phyloP scores from a whole-genome alignment of 805 yeast species.

The Candida oleophila region DNA sequence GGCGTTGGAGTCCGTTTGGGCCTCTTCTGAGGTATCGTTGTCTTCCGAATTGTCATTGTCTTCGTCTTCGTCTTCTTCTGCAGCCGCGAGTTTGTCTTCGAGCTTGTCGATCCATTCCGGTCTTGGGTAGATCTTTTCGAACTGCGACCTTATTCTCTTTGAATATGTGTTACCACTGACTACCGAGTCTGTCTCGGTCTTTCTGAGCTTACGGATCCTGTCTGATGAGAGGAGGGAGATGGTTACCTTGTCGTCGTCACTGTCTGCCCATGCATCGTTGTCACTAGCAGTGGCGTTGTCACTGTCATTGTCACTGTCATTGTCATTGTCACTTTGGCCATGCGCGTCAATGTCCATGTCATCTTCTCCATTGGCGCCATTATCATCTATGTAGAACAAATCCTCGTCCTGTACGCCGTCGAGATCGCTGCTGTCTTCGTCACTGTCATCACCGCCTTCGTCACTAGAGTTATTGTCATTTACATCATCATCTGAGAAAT shows the following conservation, averaged over 20 bases:
- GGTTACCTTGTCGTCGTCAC: conserved; percentile 78
- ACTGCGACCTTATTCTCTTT: conserved; percentile 67
- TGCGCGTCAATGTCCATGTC: conserved; percentile 25
- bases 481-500: conserved; percentile 41
- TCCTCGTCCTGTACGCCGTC: conserved; percentile 36
- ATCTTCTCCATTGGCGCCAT: conserved; percentile 31
- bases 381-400: conserved; percentile 45
- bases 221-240: conserved; percentile 61
- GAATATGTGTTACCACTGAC: conserved; percentile 63
- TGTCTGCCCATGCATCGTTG: conserved; percentile 72
- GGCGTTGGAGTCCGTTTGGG: conserved; percentile 23
- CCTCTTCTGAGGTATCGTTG: conserved; percentile 22
- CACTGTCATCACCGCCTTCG: conserved; percentile 21
- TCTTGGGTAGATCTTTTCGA: conserved; percentile 69
- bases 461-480: conserved; percentile 24
- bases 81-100: conserved; percentile 13
- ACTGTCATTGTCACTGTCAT: conserved; percentile 24
- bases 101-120: conserved; percentile 72
- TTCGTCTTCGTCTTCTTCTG: conserved; percentile 13
- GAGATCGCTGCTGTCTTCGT: conserved; percentile 30
- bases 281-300: conserved; percentile 30
- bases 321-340: conserved; percentile 31
- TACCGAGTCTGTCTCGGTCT: conserved; percentile 49
- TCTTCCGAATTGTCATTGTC: conserved; percentile 16
- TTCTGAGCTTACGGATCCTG: conserved; percentile 69